Conservation (phyloP, 2,329 filamentous ascomycete species). For the Colletotrichum orchidophilum region DNA sequence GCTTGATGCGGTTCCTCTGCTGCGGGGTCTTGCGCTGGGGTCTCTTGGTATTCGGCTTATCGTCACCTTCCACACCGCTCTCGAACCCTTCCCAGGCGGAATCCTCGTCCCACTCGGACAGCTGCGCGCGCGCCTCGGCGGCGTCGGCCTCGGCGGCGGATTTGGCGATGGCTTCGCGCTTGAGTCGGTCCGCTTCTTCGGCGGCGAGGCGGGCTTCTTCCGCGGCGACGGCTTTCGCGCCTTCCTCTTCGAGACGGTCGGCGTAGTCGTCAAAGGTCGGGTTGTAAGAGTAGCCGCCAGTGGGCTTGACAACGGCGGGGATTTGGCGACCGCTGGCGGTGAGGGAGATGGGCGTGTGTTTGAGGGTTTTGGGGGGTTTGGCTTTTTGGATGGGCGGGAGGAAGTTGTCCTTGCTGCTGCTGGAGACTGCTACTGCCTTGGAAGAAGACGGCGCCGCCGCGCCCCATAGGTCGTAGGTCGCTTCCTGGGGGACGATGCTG, state of each 20-base stretch:
- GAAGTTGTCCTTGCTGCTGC: constrained; percentile 62
- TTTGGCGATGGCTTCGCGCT: constrained; percentile 71
- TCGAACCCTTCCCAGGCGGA: constrained; percentile 92
- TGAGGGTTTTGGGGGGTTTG: constrained; percentile 79
- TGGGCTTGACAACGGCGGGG: constrained; percentile 81
- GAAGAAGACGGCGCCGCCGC: constrained; percentile 46
- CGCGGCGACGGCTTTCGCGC: constrained; percentile 79
- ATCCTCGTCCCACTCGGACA: constrained; percentile 83
- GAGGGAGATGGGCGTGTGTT: constrained; percentile 81
- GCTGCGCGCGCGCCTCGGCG: constrained; percentile 70
- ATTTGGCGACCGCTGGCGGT: constrained; percentile 83
- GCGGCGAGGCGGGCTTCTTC: constrained; percentile 79
- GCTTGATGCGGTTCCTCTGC: constrained; percentile 88
- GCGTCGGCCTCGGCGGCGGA: constrained; percentile 81
- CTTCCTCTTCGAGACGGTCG: constrained; percentile 76
- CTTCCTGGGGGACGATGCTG: constrained; percentile 65
- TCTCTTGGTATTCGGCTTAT: constrained; percentile 64
- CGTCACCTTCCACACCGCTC: constrained; percentile 76
- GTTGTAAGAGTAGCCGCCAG: constrained; percentile 91
- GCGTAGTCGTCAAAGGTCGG: constrained; percentile 89
- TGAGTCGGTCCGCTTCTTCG: constrained; percentile 73
- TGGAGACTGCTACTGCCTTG: constrained; percentile 37
- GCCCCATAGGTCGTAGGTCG: constrained; percentile 83
- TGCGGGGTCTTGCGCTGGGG: constrained; percentile 85
- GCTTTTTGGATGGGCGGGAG: constrained; percentile 72